Percentiles rank a stretch among this genome's conserved stretches.
Evolutionary conservation across 2,329 filamentous ascomycete genomes (phyloP).

Genomic region (Hymenoscyphus fructigenus): DNA sequence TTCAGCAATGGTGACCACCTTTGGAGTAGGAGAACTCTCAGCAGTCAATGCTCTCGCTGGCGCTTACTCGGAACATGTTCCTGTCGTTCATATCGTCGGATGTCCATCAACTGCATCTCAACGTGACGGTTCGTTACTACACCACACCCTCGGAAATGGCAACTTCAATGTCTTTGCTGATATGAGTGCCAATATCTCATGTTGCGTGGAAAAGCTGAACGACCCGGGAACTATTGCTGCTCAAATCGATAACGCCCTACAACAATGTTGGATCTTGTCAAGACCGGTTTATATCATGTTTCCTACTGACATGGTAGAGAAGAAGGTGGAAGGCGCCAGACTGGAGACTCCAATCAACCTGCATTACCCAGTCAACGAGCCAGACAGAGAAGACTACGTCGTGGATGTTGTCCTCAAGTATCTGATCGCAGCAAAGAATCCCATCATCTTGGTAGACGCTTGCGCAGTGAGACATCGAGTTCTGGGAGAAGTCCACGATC

Average conservation of each 20-base stretch:
- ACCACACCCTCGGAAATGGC: conserved; percentile 74
- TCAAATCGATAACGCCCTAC: conserved; percentile 76
- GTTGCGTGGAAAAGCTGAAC: conserved; percentile 68
- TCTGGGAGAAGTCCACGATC: conserved; percentile 67
- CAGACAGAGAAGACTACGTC: conserved; percentile 76
- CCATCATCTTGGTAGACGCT: conserved; percentile 78
- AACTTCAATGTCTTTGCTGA: conserved; percentile 81
- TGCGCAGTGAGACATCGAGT: conserved; percentile 78
- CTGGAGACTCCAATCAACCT: conserved; percentile 72
- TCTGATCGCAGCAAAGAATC: conserved; percentile 69
- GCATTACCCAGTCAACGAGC: conserved; percentile 61
- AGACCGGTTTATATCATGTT: conserved; percentile 82
- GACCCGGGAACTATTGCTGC: conserved; percentile 67
- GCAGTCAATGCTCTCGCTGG: conserved; percentile 73
- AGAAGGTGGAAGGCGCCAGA: conserved; percentile 71
- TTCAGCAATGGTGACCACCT: conserved; percentile 70
- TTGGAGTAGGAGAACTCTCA: conserved; percentile 73
- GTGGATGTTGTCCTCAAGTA: conserved; percentile 75
- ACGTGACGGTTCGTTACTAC: conserved; percentile 49
- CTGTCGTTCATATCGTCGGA: conserved; percentile 65
- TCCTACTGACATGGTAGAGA: conserved; percentile 75
- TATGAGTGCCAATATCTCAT: conserved; percentile 71
- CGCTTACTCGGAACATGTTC: conserved; percentile 71
- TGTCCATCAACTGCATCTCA: conserved; percentile 49
- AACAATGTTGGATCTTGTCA: conserved; percentile 70